Conservation (phyloP, 75 land plant genomes). For the Ceratopteris richardii region DNA sequence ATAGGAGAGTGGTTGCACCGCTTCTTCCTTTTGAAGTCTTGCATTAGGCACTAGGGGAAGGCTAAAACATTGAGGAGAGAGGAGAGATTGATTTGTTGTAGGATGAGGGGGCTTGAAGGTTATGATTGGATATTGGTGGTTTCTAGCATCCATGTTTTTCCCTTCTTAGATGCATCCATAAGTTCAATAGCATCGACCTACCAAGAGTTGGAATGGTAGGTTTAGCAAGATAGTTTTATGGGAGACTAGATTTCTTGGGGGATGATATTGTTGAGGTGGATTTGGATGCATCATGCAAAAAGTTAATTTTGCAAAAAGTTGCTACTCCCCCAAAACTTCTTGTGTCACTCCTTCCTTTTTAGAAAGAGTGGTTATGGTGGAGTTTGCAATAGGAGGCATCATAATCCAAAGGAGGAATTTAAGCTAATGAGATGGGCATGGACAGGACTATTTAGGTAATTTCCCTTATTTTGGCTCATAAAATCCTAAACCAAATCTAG, state of each 20-base stretch:
- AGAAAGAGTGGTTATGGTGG: slow-evolving; percentile 92
- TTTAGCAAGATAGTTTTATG: slow-evolving; percentile 39
- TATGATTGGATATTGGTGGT: too few species aligned
- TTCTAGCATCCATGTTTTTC: too few species aligned
- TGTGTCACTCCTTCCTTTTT: slow-evolving; percentile 67
- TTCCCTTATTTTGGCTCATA: slow-evolving; percentile 54
- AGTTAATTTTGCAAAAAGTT: background rate
- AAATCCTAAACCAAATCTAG: slow-evolving; percentile 6
- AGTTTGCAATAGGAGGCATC: slow-evolving; percentile 70
- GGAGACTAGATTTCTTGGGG: slow-evolving; percentile 30
- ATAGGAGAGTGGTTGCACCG: too few species aligned
- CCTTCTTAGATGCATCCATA: too few species aligned
- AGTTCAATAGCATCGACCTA: too few species aligned
- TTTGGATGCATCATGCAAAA: slow-evolving; percentile 14
- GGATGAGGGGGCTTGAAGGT: too few species aligned
- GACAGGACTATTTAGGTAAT: slow-evolving; percentile 93
- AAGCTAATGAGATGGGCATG: slow-evolving; percentile 99
- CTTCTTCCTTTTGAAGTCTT: too few species aligned
- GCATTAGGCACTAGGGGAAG: too few species aligned
- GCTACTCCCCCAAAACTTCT: slow-evolving; percentile 50
- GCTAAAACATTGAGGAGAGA: too few species aligned
- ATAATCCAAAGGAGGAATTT: slow-evolving; percentile 59
- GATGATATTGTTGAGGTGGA: slow-evolving; percentile 21
- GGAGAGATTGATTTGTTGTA: too few species aligned
- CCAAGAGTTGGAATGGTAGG: slow-evolving; percentile 46